Conservation (phyloP, 352 stramenopile species). For the Phytophthora melonis region DNA sequence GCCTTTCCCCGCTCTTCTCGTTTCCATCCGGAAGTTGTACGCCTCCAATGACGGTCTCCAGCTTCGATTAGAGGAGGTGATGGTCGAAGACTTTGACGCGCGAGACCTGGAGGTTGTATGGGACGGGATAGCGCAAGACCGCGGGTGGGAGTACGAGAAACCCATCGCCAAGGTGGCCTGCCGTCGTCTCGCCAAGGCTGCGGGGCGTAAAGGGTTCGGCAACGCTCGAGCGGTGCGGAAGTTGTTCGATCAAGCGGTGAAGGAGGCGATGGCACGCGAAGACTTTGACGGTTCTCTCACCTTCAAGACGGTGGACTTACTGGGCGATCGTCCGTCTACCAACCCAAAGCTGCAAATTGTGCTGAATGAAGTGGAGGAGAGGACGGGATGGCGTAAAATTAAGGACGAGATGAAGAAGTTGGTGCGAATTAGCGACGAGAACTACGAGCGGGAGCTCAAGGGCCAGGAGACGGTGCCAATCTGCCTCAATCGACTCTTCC, state of each 20-base stretch:
- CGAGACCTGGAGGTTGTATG: constrained; percentile 86
- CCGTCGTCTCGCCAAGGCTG: constrained; percentile 66
- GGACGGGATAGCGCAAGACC: constrained; percentile 53
- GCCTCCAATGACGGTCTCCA: constrained; percentile 90
- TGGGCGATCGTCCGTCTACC: constrained; percentile 78
- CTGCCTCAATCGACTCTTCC: constrained; percentile 89
- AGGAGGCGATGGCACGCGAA: constrained; percentile 72
- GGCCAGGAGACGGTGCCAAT: constrained; percentile 67
- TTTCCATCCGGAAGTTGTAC: constrained; percentile 89
- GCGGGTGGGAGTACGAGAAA: constrained; percentile 58
- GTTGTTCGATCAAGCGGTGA: constrained; percentile 72
- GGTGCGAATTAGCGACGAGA: constrained; percentile 79
- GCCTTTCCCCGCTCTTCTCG: too few relatives aligned
- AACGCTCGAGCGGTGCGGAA: constrained; percentile 87
- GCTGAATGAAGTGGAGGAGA: constrained; percentile 68
- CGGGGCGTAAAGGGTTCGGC: constrained; percentile 85
- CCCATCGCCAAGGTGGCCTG: constrained; percentile 69
- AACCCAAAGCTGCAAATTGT: constrained; percentile 76
- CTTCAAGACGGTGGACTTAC: constrained; percentile 73
- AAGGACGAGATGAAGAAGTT: constrained; percentile 83
- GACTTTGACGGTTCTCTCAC: constrained; percentile 68
- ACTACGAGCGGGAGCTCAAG: constrained; percentile 87
- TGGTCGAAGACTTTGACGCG: constrained; percentile 94
- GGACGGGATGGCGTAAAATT: constrained; percentile 82
- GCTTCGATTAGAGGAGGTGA: constrained; percentile 87